Base-by-base conservation (phyloP, 345 rosid species). In the Pugionium cornutum region DNA sequence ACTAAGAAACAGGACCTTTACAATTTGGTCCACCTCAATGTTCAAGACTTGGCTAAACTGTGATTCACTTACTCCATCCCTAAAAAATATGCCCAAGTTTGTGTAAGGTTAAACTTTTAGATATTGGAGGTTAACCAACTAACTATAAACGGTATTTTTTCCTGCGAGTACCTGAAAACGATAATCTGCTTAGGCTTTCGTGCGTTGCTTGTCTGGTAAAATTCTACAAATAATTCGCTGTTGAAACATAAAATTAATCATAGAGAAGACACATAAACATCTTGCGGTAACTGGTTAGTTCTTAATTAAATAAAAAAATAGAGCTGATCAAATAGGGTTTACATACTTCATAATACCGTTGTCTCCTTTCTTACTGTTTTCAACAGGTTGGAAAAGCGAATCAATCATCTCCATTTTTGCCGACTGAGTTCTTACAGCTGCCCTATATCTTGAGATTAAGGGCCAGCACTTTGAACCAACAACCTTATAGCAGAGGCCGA, bases 11-110 rank as follows among this genome's bases (percentile, higher is more conserved):
- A 45, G 33, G 58, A 89, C 98, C 96, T 88, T 83, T 49, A 82
- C 72, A 18, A 92, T 88, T 66, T 92, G 96, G 56, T 79, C 87
- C 80, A 92, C 77, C 81, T 92, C 98, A 65, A 83, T 82, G 79
- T 82, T 80, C 80, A 88, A 62, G 73, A 92, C 90, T 68, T 88
- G 96, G 68, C 84, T 88, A 58, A 92, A 92, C 62, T 92, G 97
- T 11, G 96, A 80, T 73, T 92, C 90, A 36, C 97, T 83, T 53
- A 89, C 90, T 46, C 97, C 96, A 70, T 92, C 95, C 85, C 98
- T 89, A 72, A 35, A 62, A 50, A 68, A 34, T 31, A 58, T 69
- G 30, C 26, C 64, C 44, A 60, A 32, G 32, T 27, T 39, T 45
- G 50, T 39, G 11, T n/a, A 59, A 45, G 48, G 26, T 7, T 32